Base-by-base conservation (phyloP, 345 rosid genomes). In the Syzygium grande region DNA sequence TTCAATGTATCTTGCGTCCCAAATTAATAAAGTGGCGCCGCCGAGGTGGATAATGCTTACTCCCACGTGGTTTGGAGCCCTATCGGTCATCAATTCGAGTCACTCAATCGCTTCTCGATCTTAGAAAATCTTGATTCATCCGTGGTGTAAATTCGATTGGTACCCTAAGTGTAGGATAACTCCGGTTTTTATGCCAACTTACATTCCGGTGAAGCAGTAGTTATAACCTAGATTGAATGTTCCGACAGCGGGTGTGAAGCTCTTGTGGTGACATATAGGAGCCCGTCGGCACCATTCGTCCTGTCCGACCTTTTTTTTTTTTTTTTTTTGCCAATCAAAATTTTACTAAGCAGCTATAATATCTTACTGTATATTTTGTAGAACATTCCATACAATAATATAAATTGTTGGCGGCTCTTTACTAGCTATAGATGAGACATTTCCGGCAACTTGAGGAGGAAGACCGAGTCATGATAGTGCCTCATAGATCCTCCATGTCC, bases 281-380 rank as follows among this genome's bases (percentile, higher is more conserved):
- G 23, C 12, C 13, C 34, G 5, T 34, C 0, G 12, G 79, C 3
- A 68, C 7, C 0, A 1, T 11, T 8, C 10, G 3, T 22, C 2
- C 80, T 25, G 4, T 38, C 49, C 13, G 19, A 9, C 14, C 25
- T 1, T 73, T 73, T 46, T 38, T 68, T 54, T 52, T 65, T 1
- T 73, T 73, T 46, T 38, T 68, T 54, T 52, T 65, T 65, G 38
- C 19, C 73, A 59, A 61, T n/a, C 9, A n/a, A 61, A 61, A 61
- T 2, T 34, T 68, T 68, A 34, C 17, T 9, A 9, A 68, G 27
- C 8, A 56, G 27, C 61, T 56, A 22, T 3, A 22, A 56, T 8
- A 8, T 56, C 61, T 56, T 56, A 22, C 12, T 3, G 3, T 16
- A 30, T 16, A 19, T 34, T 68, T 34, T 19, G 46, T 30, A 30